Evolutionary conservation across 2,329 filamentous ascomycete genomes (phyloP).

Genomic region (Ustulina deusta): DNA sequence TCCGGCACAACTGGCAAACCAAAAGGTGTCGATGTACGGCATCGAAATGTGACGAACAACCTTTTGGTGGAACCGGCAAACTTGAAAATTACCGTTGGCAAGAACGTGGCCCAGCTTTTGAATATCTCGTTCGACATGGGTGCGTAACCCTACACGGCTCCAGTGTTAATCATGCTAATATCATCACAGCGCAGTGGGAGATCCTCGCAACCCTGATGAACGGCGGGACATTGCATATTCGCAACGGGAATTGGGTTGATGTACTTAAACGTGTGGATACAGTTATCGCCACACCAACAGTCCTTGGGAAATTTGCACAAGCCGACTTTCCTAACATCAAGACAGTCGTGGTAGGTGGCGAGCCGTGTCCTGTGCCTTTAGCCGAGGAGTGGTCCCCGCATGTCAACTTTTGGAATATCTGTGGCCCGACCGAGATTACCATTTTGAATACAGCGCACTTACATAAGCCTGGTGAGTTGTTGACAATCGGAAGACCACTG

Average conservation of each 20-base stretch:
- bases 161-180: constrained; percentile 26
- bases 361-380: constrained; percentile 58
- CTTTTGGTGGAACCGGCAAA: constrained; percentile 62
- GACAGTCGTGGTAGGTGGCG: constrained; percentile 66
- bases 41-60: constrained; percentile 65
- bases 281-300: constrained; percentile 67
- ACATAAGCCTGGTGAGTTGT: constrained; percentile 58
- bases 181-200: constrained; percentile 66
- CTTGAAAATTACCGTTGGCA: constrained; percentile 62
- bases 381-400: constrained; percentile 67
- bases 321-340: constrained; percentile 63
- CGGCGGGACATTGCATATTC: constrained; percentile 66
- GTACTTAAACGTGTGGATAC: constrained; percentile 63
- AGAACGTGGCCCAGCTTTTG: constrained; percentile 66
- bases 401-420: constrained; percentile 66
- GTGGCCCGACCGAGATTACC: constrained; percentile 70
- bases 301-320: constrained; percentile 63
- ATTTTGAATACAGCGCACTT: constrained; percentile 69
- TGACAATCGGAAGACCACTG: constrained; percentile 67
- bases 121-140: constrained; percentile 73
- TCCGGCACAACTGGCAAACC: constrained; percentile 69
- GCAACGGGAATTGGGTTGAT: constrained; percentile 62
- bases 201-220: constrained; percentile 69
- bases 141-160: constrained; percentile 51
- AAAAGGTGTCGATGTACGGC: constrained; percentile 69